These are phyloP conservation scores for Moelleriella libera DNA, from an alignment of 2,329 filamentous ascomycete species.

Conservation along the genomic window DNA sequence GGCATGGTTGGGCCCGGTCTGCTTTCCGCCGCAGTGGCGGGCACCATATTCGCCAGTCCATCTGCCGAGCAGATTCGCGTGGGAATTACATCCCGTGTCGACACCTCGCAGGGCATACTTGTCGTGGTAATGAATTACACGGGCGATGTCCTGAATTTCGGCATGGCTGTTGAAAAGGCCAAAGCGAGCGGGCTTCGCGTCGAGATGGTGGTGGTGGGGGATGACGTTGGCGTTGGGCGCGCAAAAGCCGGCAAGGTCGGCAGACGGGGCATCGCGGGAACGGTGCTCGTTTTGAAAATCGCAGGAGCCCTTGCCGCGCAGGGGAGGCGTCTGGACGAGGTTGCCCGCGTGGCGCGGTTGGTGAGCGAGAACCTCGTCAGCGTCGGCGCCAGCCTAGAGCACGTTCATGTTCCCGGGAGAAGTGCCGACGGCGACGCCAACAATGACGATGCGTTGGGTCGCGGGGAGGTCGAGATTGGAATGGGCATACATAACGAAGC, in stretches of 20 bases:
- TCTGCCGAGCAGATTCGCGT: constrained; percentile 69
- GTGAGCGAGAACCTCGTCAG: constrained; percentile 66
- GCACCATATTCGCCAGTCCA: constrained; percentile 75
- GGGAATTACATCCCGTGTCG: constrained; percentile 60
- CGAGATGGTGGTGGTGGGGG: constrained; percentile 83
- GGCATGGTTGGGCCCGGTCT: constrained; percentile 74
- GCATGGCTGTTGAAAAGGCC: constrained; percentile 85
- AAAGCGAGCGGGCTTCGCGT: constrained; percentile 62
- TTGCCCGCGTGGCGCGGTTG: constrained; percentile 56
- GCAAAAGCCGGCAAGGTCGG: constrained; percentile 81
- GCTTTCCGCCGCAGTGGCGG: constrained; percentile 68
- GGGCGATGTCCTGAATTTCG: constrained; percentile 81
- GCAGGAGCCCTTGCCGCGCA: constrained; percentile 67
- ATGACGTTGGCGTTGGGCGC: constrained; percentile 82
- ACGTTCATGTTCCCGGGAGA: constrained; percentile 87
- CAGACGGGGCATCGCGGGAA: constrained; percentile 78
- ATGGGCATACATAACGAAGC: constrained; percentile 71
- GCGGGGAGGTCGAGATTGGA: constrained; percentile 47
- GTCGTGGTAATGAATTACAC: constrained; percentile 97
- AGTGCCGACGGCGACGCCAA: constrained; percentile 36
- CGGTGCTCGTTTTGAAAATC: constrained; percentile 84
- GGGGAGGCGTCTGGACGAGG: constrained; percentile 54
- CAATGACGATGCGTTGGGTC: constrained; percentile 34
- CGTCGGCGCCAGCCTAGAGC: constrained; percentile 72
- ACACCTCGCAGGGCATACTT: constrained; percentile 58